phyloP scores from a whole-genome alignment of 2,329 filamentous ascomycete genomes.

The Lecanicillium sp. region DNA sequence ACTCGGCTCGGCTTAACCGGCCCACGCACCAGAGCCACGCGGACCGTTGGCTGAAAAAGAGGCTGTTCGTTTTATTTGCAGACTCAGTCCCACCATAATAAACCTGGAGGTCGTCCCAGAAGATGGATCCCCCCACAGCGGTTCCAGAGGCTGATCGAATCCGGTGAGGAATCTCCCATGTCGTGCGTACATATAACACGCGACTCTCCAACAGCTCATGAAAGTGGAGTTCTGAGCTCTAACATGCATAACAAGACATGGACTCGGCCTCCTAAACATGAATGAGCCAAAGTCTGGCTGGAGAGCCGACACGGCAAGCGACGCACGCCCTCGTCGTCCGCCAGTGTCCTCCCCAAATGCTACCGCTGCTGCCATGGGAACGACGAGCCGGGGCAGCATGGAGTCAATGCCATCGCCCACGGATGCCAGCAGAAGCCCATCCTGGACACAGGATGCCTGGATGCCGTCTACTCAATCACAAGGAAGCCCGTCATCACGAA shows the following conservation, averaged over 20 bases:
- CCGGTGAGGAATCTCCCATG: too few relatives aligned
- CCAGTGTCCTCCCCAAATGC: background rate
- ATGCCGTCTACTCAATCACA: background rate
- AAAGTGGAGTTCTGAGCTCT: too few relatives aligned
- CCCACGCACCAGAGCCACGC: too few relatives aligned
- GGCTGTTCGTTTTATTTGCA: too few relatives aligned
- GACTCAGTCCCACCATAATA: too few relatives aligned
- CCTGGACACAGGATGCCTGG: conserved; percentile 3
- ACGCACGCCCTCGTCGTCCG: background rate
- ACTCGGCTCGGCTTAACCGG: too few relatives aligned
- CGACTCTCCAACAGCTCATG: too few relatives aligned
- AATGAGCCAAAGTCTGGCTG: background rate
- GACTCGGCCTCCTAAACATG: conserved; percentile 3
- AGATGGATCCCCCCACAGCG: too few relatives aligned
- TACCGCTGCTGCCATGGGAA: background rate
- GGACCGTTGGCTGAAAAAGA: too few relatives aligned
- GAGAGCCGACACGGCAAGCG: background rate
- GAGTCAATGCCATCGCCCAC: conserved; percentile 1
- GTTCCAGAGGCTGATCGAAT: too few relatives aligned
- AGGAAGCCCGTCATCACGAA: background rate
- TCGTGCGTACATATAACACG: too few relatives aligned
- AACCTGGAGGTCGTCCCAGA: too few relatives aligned
- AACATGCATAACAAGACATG: conserved; percentile 1
- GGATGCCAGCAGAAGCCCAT: background rate
- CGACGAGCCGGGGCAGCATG: conserved; percentile 1